phyloP scores from a whole-genome alignment of 345 rosid species.

The Citrus maxima region DNA sequence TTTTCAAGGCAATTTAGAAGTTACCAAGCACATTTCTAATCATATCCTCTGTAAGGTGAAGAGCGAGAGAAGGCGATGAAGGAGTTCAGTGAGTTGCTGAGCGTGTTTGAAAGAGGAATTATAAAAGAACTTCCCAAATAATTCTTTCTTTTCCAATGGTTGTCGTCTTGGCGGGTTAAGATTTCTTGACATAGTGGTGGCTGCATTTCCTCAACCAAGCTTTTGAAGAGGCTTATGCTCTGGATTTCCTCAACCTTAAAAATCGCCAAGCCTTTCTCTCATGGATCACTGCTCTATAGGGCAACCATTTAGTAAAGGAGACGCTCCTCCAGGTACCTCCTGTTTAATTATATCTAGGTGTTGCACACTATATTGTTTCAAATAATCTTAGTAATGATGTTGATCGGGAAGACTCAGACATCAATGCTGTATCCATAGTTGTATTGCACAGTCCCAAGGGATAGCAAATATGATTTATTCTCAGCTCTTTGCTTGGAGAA shows the following conservation, averaged over 20 bases:
- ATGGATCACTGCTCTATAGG: constrained; percentile 13
- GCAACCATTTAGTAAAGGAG: constrained; percentile 18
- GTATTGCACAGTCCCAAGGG: no score
- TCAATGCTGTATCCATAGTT: no score
- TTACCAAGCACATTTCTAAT: background rate
- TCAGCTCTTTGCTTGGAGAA: background rate
- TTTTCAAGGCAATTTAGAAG: background rate
- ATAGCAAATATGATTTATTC: background rate
- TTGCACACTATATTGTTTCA: background rate
- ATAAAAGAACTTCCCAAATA: constrained; percentile 14
- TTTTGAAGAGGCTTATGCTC: constrained; percentile 12
- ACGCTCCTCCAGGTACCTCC: constrained; percentile 7
- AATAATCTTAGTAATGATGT: background rate
- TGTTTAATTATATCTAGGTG: background rate
- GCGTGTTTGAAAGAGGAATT: constrained; percentile 22
- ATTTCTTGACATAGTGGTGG: constrained; percentile 17
- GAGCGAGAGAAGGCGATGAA: constrained; percentile 18
- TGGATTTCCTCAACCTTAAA: background rate
- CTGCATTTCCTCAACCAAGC: constrained; percentile 16
- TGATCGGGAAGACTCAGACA: no score
- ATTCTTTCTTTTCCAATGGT: constrained; percentile 3
- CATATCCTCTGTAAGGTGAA: constrained; percentile 9
- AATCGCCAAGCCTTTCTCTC: constrained; percentile 13
- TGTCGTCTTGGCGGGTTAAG: constrained; percentile 11
- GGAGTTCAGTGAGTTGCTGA: constrained; percentile 2